phyloP scores from a whole-genome alignment of 1,139 yeast species.

The Taphrina deformans region DNA sequence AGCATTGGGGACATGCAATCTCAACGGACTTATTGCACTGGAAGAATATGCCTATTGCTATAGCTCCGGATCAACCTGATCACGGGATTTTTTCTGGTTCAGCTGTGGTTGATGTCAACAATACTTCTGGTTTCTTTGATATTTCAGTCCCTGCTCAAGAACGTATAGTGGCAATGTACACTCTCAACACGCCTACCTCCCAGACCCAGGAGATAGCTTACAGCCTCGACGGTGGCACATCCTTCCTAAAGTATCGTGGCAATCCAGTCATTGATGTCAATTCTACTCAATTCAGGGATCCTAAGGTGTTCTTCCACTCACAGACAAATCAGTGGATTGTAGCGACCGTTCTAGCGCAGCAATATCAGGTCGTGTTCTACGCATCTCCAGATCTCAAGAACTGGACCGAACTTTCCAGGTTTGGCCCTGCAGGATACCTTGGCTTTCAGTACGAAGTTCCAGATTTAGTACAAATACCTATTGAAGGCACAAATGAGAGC shows the following conservation, averaged over 20 bases:
- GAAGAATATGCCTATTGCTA: constrained; percentile 45
- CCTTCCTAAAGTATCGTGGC: constrained; percentile 43
- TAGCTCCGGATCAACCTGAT: constrained; percentile 42
- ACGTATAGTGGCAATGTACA: constrained; percentile 47
- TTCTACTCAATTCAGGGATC: constrained; percentile 48
- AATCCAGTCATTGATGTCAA: constrained; percentile 47
- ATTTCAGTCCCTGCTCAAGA: constrained; percentile 40
- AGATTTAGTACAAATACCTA: constrained; percentile 44
- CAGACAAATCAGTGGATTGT: constrained; percentile 47
- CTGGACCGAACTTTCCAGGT: constrained; percentile 46
- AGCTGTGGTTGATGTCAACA: constrained; percentile 46
- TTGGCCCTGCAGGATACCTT: constrained; percentile 44
- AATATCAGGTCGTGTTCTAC: constrained; percentile 45
- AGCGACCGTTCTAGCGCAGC: constrained; percentile 47
- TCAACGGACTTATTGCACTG: constrained; percentile 46
- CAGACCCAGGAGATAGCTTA: constrained; percentile 46
- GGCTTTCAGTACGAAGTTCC: constrained; percentile 51
- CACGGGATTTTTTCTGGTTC: constrained; percentile 48
- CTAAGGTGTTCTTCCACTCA: constrained; percentile 49
- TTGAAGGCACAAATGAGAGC: constrained; percentile 40
- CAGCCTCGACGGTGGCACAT: constrained; percentile 48
- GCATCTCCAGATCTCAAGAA: constrained; percentile 44
- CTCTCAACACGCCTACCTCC: constrained; percentile 40
- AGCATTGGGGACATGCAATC: constrained; percentile 49
- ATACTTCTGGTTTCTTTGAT: constrained; percentile 47